These are phyloP conservation scores for Rehmannia glutinosa DNA, from an alignment of 257 asterid genomes.

Conservation along the genomic window DNA sequence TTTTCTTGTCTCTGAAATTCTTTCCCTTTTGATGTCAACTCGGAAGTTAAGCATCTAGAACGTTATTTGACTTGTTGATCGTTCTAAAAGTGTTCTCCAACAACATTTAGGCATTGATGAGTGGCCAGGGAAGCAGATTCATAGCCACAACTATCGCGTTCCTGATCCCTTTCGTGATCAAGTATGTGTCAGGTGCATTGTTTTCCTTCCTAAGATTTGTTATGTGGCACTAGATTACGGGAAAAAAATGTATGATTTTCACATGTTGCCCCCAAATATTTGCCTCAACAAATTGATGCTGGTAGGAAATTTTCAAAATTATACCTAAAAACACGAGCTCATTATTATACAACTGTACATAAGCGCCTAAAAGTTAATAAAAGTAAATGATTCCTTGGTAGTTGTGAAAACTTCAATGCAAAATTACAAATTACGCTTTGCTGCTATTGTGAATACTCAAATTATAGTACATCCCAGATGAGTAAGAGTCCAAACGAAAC, in stretches of 20 bases:
- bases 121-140: constrained; percentile 96
- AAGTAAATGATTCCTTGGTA: neutral
- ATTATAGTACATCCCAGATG: too few relatives aligned
- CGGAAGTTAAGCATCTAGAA: neutral
- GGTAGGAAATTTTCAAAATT: neutral
- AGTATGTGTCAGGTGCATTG: constrained; percentile 54
- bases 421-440: too few relatives aligned
- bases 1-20: neutral
- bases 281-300: neutral
- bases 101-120: constrained; percentile 59
- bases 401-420: too few relatives aligned
- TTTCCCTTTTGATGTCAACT: neutral
- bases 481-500: too few relatives aligned
- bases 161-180: constrained; percentile 79
- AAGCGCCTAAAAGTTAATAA: neutral
- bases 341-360: neutral
- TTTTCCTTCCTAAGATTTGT: constrained; percentile 10
- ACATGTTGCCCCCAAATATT: too few relatives aligned
- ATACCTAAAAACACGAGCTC: neutral
- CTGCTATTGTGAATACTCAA: too few relatives aligned
- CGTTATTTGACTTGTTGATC: neutral
- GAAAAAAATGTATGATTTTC: neutral
- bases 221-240: neutral
- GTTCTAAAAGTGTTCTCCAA: neutral
- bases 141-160: constrained; percentile 91